Evolutionary conservation across 1,284 basidiomycete species (phyloP).

Genomic region (Trametes polyzona): DNA sequence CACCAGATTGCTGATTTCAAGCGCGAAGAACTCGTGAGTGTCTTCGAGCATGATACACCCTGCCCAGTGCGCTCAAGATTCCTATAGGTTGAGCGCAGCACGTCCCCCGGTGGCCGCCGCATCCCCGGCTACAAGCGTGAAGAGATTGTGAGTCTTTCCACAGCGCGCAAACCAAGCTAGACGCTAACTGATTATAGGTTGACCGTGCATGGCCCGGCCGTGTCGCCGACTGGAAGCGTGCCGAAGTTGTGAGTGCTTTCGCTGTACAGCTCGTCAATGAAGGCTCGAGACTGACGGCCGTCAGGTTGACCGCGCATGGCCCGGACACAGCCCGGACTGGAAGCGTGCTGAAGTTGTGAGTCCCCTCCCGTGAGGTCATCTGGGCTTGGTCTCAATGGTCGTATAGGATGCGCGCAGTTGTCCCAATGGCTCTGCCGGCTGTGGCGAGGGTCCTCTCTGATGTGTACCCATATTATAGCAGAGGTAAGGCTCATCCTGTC

Average conservation of each 20-base stretch:
- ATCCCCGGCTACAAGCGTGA: not conserved
- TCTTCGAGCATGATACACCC: no score
- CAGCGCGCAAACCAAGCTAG: not conserved
- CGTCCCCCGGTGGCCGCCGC: not conserved
- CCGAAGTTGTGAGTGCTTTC: not conserved
- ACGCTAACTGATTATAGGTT: not conserved
- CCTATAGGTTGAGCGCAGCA: not conserved
- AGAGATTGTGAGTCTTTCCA: not conserved
- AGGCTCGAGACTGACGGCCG: no score
- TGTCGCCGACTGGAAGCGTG: slow-evolving; percentile 4
- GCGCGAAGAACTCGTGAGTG: not conserved
- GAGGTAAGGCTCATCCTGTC: not conserved
- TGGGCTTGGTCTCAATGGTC: not conserved
- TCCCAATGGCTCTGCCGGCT: slow-evolving; percentile 17
- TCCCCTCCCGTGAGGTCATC: no score
- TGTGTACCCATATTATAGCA: not conserved
- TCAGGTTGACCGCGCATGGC: not conserved
- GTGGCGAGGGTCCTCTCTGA: slow-evolving; percentile 7
- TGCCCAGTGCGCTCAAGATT: no score
- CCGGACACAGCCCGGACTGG: not conserved
- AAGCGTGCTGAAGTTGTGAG: not conserved
- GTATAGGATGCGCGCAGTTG: slow-evolving; percentile 10
- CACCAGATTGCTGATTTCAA: not conserved
- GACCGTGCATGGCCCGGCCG: not conserved
- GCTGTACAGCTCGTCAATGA: no score